Percentiles rank a stretch among this genome's conserved stretches.
Conservation (phyloP, 345 rosid genomes). For the Eucalyptus erythrocorys region DNA sequence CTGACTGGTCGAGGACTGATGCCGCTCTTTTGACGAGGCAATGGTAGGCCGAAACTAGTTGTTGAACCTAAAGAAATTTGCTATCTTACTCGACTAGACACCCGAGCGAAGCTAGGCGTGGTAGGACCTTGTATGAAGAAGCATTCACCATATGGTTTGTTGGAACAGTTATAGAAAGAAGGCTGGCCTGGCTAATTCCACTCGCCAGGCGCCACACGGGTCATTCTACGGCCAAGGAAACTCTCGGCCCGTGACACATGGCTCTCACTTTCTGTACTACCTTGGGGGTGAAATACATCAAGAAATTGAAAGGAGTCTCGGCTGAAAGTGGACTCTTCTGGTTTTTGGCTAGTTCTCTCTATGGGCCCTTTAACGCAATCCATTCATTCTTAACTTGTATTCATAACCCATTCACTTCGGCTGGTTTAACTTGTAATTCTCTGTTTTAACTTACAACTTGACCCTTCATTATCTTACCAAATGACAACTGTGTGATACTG, state of each 20-base stretch:
- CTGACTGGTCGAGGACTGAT: too few species aligned
- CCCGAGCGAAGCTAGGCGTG: accelerated
- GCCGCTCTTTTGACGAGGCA: too few species aligned
- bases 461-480: neutral
- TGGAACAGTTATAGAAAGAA: too few species aligned
- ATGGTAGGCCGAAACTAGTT: too few species aligned
- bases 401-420: neutral
- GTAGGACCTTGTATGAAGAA: too few species aligned
- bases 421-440: neutral
- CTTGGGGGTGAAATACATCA: neutral
- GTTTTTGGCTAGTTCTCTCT: neutral
- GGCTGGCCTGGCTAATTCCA: too few species aligned
- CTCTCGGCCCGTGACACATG: too few species aligned
- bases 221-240: too few species aligned
- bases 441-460: neutral
- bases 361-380: neutral
- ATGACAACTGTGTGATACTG: neutral
- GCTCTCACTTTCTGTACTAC: neutral
- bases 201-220: accelerated
- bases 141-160: too few species aligned
- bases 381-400: neutral
- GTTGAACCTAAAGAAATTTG: too few species aligned
- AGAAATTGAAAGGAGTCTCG: neutral
- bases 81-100: too few species aligned
- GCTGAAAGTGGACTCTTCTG: neutral